Base-by-base conservation (phyloP, 2,329 filamentous ascomycete genomes). In the Elsinoe fawcettii region DNA sequence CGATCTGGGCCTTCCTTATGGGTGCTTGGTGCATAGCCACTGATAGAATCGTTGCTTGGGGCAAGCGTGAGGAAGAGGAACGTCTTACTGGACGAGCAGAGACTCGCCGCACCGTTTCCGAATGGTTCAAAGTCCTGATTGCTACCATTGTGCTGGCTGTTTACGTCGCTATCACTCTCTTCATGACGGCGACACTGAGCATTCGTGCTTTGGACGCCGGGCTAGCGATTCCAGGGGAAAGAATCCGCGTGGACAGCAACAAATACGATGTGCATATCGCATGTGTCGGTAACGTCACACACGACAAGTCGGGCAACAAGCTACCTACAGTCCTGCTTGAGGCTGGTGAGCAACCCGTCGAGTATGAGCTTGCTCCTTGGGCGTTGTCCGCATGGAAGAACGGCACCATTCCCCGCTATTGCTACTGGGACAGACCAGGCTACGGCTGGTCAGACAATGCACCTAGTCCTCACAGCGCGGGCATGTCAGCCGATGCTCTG, bases 351-450 rank as follows among this genome's bases (percentile, higher is more conserved):
- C 75, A 81, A 20, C 85, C 92, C 0, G 85, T 90, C 14, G 90
- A 95, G 69, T 76, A 87, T 64, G 83, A 86, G 5, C 78, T 99
- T 57, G 87, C 90, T 74, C 80, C 85, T 56, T 89, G 95, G 74
- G 88, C 90, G 9, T 83, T 90, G 59, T 78, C 84, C 57, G 84
- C 87, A 1, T 77, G 90, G 62, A 77, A 83, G 62, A 93, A 93
- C 65, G 88, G 89, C 37, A 88, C 86, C 46, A 93, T 99, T 64
- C 76, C 78, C 57, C 84, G 92, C 59, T 97, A 95, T 74, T 99
- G 93, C 77, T 96, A 96, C 71, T 91, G 89, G 69, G 93, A 99
- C 69, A 86, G 93, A 20, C 93, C 93, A 0, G 93, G 93, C 1
- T 81, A 92, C 57, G 92, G 81, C 5, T 96, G 90, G 85, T 83